Evolutionary conservation across 192 early-diverging fungal species (phyloP).

Genomic region (Backusella tuberculispora): DNA sequence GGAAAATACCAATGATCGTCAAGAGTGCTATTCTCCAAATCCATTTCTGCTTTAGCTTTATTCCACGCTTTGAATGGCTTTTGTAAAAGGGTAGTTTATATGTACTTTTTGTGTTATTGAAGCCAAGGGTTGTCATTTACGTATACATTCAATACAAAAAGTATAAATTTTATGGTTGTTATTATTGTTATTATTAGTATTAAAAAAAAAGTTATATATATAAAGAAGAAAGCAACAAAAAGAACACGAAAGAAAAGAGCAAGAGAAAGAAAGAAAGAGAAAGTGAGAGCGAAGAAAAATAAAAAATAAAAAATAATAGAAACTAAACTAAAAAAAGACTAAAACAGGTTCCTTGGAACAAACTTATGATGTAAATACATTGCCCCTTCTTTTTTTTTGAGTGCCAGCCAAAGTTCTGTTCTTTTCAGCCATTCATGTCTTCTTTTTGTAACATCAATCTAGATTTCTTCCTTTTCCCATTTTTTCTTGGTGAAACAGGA

Average conservation of each 20-base stretch:
- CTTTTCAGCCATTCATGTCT: not conserved
- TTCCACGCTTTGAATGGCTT: constrained; percentile 3
- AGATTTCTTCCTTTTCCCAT: too few relatives aligned
- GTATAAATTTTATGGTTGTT: not conserved
- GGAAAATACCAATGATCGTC: not conserved
- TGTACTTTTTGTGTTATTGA: constrained; percentile 9
- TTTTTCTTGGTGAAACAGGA: too few relatives aligned
- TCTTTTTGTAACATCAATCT: not conserved
- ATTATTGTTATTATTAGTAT: not conserved
- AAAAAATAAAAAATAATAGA: not conserved
- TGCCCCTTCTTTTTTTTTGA: not conserved
- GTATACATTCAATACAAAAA: not conserved
- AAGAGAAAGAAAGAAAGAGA: not conserved
- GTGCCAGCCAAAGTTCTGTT: not conserved
- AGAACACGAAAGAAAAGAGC: not conserved
- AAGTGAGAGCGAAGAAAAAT: not conserved
- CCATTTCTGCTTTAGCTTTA: constrained; percentile 13
- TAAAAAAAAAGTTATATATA: not conserved
- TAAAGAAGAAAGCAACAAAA: too few relatives aligned
- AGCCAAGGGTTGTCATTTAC: constrained; percentile 1
- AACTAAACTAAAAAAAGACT: constrained; percentile 3
- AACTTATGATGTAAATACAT: not conserved
- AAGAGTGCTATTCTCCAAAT: constrained; percentile 5
- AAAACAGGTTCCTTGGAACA: not conserved
- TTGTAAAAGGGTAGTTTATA: constrained; percentile 13